Conservation (phyloP, 495 filamentous ascomycete species). For the Tuber borchii region DNA sequence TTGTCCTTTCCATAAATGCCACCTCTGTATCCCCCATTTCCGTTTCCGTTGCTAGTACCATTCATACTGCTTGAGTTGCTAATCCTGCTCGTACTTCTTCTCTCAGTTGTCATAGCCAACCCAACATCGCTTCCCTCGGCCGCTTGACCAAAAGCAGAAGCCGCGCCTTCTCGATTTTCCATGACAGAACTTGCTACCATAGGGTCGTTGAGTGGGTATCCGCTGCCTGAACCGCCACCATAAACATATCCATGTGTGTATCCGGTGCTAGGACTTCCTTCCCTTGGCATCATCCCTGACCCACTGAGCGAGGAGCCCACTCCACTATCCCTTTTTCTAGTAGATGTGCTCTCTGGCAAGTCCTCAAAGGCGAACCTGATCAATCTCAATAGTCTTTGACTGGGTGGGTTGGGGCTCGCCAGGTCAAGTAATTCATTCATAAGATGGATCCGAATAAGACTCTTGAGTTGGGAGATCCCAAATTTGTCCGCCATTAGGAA, state of each 20-base stretch:
- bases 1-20: conserved; percentile 39
- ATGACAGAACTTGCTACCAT: conserved; percentile 34
- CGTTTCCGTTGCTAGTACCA: conserved; percentile 10
- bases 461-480: conserved; percentile 42
- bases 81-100: conserved; percentile 35
- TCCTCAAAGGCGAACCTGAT: conserved; percentile 42
- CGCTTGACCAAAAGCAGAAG: conserved; percentile 33
- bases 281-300: conserved; percentile 31
- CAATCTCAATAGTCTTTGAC: conserved; percentile 32
- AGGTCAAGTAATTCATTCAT: conserved; percentile 41
- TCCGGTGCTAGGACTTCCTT: conserved; percentile 37
- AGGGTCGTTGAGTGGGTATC: conserved; percentile 37
- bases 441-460: conserved; percentile 40
- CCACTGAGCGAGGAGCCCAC: conserved; percentile 36
- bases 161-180: conserved; percentile 39
- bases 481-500: conserved; percentile 43
- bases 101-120: conserved; percentile 39
- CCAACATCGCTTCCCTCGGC: conserved; percentile 36
- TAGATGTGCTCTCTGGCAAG: conserved; percentile 37
- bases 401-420: conserved; percentile 33
- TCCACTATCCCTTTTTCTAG: conserved; percentile 38
- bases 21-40: conserved; percentile 27
- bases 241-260: conserved; percentile 39
- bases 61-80: conserved; percentile 28
- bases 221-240: conserved; percentile 34